phyloP scores from a whole-genome alignment of 495 filamentous ascomycete genomes.

The Oleoguttula mirabilis region DNA sequence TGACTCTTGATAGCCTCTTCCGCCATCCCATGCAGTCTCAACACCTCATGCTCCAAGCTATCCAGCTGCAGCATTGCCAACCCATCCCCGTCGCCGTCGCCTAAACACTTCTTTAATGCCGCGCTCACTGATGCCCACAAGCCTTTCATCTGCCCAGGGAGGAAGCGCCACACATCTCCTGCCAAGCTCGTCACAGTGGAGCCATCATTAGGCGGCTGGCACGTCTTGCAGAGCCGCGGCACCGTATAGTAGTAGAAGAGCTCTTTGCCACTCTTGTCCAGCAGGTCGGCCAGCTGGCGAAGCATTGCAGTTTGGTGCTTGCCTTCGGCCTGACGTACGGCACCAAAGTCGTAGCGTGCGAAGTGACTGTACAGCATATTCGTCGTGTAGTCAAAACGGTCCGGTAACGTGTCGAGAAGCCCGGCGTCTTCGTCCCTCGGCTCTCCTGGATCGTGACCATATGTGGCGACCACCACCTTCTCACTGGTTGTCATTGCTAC shows the following conservation, averaged over 20 bases:
- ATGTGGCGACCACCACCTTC: no score
- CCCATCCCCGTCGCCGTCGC: constrained; percentile 6
- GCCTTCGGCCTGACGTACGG: constrained; percentile 4
- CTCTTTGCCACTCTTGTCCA: constrained; percentile 9
- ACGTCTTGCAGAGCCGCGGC: constrained; percentile 1
- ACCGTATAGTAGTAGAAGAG: constrained; percentile 10
- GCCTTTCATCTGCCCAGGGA: background rate
- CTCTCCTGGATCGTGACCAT: no score
- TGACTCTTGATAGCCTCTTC: no score
- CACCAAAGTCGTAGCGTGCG: constrained; percentile 6
- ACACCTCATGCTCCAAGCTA: constrained; percentile 1
- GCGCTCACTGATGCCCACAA: constrained; percentile 1
- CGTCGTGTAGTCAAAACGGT: background rate
- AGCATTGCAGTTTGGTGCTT: constrained; percentile 4
- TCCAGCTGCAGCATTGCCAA: constrained; percentile 7
- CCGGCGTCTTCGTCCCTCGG: no score
- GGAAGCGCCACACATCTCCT: constrained; percentile 1
- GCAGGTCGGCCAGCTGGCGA: constrained; percentile 3
- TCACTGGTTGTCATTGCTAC: no score
- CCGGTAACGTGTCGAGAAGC: constrained; percentile 8
- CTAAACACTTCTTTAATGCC: constrained; percentile 2
- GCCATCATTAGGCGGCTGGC: background rate
- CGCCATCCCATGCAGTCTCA: constrained; percentile 7
- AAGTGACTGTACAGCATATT: constrained; percentile 11
- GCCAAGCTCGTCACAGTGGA: constrained; percentile 2